phyloP scores from a whole-genome alignment of 2,329 filamentous ascomycete species.

The Teratosphaeria gauchensis region DNA sequence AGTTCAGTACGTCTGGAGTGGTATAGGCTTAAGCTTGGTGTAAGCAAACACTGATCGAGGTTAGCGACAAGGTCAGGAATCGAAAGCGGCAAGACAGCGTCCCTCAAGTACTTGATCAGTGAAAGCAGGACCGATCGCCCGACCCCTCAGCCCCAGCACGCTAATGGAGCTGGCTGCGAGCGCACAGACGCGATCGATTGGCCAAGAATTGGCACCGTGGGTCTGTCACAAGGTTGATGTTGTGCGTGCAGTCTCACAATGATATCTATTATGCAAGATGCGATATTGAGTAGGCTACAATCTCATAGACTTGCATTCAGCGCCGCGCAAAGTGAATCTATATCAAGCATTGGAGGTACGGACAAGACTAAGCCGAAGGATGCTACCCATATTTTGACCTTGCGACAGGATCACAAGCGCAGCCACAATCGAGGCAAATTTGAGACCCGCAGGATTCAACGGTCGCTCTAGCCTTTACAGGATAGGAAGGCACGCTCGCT shows the following conservation, averaged over 20 bases:
- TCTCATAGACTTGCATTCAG: too few species aligned
- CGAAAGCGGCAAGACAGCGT: not conserved
- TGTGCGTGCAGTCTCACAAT: not conserved
- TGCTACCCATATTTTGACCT: not conserved
- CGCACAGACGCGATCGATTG: not conserved
- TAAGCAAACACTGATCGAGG: not conserved
- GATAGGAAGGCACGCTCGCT: not conserved
- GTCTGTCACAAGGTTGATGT: not conserved
- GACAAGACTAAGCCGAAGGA: not conserved
- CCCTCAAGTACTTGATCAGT: not conserved
- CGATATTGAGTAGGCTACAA: not conserved
- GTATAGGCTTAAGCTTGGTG: not conserved
- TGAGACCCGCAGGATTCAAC: not conserved
- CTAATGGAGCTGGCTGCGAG: not conserved
- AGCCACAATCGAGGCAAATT: not conserved
- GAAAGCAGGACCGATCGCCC: not conserved
- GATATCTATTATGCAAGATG: not conserved
- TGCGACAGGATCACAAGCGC: not conserved
- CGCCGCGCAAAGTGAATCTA: too few species aligned
- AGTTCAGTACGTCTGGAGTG: not conserved
- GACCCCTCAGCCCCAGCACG: not conserved
- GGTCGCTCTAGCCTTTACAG: not conserved
- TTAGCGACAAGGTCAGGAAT: not conserved
- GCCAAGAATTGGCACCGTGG: not conserved
- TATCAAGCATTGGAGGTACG: too few species aligned